These are phyloP conservation scores for Solanum sitiens DNA, from an alignment of 257 asterid species.

Conservation along the genomic window DNA sequence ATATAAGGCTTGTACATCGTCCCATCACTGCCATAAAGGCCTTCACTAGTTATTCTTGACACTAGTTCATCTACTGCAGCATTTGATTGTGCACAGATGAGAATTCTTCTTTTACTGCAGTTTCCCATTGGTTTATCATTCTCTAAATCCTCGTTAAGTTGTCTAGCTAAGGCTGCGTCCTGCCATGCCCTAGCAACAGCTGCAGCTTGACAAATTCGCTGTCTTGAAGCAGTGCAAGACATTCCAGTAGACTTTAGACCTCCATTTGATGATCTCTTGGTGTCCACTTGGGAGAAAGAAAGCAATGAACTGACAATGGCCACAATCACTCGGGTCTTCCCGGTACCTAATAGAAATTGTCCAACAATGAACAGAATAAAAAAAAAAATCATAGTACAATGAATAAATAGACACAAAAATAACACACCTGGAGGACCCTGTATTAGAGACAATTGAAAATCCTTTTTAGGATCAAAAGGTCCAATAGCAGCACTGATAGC, in stretches of 20 bases:
- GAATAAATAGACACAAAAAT: not conserved
- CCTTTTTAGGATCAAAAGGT: slow-evolving; percentile 46
- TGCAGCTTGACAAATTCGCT: slow-evolving; percentile 56
- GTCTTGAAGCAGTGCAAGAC: slow-evolving; percentile 30
- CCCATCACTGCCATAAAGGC: slow-evolving; percentile 74
- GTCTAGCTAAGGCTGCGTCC: slow-evolving; percentile 92
- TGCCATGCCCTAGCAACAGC: slow-evolving; percentile 98
- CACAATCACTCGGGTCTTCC: slow-evolving; percentile 87
- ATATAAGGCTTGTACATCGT: slow-evolving; percentile 69
- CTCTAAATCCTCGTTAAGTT: slow-evolving; percentile 41
- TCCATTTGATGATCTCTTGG: slow-evolving; percentile 31
- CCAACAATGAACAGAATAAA: not conserved
- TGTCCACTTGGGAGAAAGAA: slow-evolving; percentile 45
- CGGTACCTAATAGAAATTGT: slow-evolving; percentile 55
- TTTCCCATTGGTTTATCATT: slow-evolving; percentile 29
- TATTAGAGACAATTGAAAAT: slow-evolving; percentile 68
- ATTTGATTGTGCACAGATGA: slow-evolving; percentile 97
- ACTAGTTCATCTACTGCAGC: slow-evolving; percentile 98
- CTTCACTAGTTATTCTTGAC: slow-evolving; percentile 73
- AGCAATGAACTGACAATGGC: slow-evolving; percentile 85
- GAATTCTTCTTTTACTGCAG: slow-evolving; percentile 62
- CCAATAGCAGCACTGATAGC: slow-evolving; percentile 77
- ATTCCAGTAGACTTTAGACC: slow-evolving; percentile 16
- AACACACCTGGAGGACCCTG: slow-evolving; percentile 98
- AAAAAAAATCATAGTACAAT: not conserved